Evolutionary conservation across 1,139 yeast species (phyloP).

Genomic region (Hansenula lynferdii): DNA sequence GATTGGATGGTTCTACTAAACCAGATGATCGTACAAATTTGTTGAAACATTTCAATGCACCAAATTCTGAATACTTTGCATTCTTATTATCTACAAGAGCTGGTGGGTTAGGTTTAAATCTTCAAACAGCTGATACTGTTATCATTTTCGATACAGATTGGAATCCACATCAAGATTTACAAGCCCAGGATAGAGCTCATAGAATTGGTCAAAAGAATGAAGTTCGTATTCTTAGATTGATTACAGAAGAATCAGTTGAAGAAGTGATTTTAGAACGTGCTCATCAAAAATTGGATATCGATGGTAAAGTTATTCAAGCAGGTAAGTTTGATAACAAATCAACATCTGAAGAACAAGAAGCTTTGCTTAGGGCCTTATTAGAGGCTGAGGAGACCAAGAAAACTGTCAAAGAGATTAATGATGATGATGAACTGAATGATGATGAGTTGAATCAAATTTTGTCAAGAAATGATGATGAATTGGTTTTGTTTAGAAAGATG

Average conservation of each 20-base stretch:
- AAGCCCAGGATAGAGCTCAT: constrained; percentile 89
- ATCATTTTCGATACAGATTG: constrained; percentile 86
- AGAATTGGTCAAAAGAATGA: constrained; percentile 88
- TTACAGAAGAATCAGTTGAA: constrained; percentile 79
- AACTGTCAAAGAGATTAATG: constrained; percentile 42
- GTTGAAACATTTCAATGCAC: constrained; percentile 68
- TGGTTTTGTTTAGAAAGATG: constrained; percentile 45
- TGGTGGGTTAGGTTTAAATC: constrained; percentile 82
- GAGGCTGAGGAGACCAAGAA: constrained; percentile 68
- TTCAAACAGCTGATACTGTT: constrained; percentile 86
- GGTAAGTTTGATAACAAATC: constrained; percentile 84
- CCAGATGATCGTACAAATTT: constrained; percentile 76
- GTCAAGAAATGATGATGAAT: constrained; percentile 62
- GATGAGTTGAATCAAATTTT: constrained; percentile 68
- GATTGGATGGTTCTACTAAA: constrained; percentile 80
- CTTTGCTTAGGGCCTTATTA: constrained; percentile 59
- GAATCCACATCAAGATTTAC: constrained; percentile 92
- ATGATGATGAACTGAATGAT: constrained; percentile 56
- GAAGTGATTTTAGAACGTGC: constrained; percentile 81
- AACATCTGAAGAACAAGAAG: constrained; percentile 80
- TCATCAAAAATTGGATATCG: constrained; percentile 76
- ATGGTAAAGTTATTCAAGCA: constrained; percentile 85
- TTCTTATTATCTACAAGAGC: constrained; percentile 82
- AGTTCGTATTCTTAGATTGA: constrained; percentile 73
- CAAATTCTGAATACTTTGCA: constrained; percentile 68